A percentile compares a stretch with the other conserved stretches of the same genome.
These are phyloP conservation scores for Helminthosporium solani DNA, from an alignment of 2,329 filamentous ascomycete genomes.

Conservation along the genomic window DNA sequence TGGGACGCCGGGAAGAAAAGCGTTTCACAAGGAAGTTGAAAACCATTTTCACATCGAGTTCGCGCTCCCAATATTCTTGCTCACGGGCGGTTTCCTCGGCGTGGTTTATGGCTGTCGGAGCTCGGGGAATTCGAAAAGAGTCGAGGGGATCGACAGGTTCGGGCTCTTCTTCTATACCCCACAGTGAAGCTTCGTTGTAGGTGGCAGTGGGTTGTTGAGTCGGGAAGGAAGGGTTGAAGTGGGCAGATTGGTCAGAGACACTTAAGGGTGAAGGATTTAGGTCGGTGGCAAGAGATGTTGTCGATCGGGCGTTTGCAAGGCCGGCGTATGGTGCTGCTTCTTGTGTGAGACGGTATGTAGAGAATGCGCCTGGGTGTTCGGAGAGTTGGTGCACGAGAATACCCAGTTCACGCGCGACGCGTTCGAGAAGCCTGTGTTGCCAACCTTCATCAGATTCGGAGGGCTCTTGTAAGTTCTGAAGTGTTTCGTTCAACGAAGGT, in stretches of 20 bases:
- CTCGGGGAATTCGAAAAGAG: conserved; percentile 41
- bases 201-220: conserved; percentile 32
- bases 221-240: conserved; percentile 53
- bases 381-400: conserved; percentile 79
- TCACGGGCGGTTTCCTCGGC: conserved; percentile 47
- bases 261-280: conserved; percentile 24
- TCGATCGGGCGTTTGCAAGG: conserved; percentile 58
- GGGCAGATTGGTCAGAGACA: conserved; percentile 41
- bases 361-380: conserved; percentile 85
- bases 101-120: conserved; percentile 12
- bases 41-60: conserved; percentile 86
- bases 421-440: conserved; percentile 78
- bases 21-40: conserved; percentile 64
- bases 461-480: conserved; percentile 31
- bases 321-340: conserved; percentile 72
- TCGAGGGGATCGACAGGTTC: conserved; percentile 44
- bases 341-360: conserved; percentile 67
- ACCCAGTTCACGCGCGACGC: conserved; percentile 84
- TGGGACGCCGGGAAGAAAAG: conserved; percentile 40
- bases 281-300: conserved; percentile 19
- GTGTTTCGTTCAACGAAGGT: conserved; percentile 18
- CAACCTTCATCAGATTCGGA: conserved; percentile 52
- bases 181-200: conserved; percentile 57
- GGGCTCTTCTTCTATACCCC: conserved; percentile 66
- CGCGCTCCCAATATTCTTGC: conserved; percentile 86